Conservation (phyloP, 176 grass and related monocot species). For the Oryza longistaminata region DNA sequence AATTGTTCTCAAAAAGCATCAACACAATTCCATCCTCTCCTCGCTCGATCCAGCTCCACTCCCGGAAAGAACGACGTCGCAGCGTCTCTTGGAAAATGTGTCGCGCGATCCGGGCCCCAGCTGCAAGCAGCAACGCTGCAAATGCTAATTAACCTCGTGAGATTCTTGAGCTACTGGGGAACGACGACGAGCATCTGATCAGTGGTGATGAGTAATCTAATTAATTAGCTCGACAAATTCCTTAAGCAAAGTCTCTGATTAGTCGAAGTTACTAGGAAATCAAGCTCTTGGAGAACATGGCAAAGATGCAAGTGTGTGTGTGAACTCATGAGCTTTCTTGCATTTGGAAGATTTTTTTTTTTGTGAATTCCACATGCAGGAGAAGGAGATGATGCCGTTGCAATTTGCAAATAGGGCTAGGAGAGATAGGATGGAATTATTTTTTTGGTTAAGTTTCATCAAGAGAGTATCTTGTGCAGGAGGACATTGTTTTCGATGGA, state of each 20-base stretch:
- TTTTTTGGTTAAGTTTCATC: neutral
- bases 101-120: constrained; percentile 5
- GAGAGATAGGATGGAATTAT: constrained; percentile 33
- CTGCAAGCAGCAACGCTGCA: neutral
- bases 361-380: neutral
- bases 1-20: constrained; percentile 15
- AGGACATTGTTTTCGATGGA: neutral
- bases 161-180: constrained; percentile 9
- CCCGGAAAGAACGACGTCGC: constrained; percentile 38
- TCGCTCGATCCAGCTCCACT: constrained; percentile 15
- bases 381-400: neutral
- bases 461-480: constrained; percentile 32
- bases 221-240: constrained; percentile 33
- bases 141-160: neutral
- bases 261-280: constrained; percentile 44
- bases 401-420: neutral
- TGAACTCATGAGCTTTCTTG: neutral
- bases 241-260: neutral
- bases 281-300: neutral
- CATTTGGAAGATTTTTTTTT: neutral
- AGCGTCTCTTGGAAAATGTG: constrained; percentile 39
- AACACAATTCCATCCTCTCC: constrained; percentile 18
- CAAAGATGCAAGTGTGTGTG: neutral
- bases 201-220: neutral
- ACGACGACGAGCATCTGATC: constrained; percentile 17